These are phyloP conservation scores for Neckera pumila DNA, from an alignment of 225 moss, liverwort and hornwort species.

Conservation along the genomic window DNA sequence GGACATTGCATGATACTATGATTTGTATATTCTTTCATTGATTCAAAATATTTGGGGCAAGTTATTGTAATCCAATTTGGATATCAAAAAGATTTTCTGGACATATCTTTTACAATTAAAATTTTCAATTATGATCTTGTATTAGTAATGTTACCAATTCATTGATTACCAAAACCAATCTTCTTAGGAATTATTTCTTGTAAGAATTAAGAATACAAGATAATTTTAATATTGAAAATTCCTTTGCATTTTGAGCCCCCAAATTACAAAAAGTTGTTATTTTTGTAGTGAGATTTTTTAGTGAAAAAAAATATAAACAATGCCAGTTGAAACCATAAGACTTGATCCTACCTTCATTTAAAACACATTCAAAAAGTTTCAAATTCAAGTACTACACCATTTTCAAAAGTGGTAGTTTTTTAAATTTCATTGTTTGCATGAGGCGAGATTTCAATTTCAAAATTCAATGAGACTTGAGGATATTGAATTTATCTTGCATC, in stretches of 20 bases:
- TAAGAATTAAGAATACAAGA: background rate
- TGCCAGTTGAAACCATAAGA: background rate
- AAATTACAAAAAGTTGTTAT: accelerated
- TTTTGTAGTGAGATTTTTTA: background rate
- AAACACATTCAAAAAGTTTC: accelerated
- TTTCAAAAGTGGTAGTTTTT: background rate
- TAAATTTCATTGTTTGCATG: accelerated
- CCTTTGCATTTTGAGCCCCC: accelerated
- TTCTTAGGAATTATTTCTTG: background rate
- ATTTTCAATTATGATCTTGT: background rate
- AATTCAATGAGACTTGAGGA: background rate
- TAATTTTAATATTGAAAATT: accelerated
- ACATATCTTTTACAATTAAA: background rate
- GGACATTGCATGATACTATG: accelerated
- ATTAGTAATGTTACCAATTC: background rate
- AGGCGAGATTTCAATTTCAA: accelerated
- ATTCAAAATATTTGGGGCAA: accelerated
- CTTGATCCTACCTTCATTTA: accelerated
- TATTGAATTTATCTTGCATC: background rate
- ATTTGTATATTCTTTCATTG: accelerated
- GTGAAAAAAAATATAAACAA: background rate
- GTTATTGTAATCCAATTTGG: too few species aligned
- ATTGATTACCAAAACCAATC: background rate
- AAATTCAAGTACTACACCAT: too few species aligned
- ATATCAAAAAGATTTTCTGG: accelerated